Percentiles rank a stretch among this genome's conserved stretches.
Conservation (phyloP, 768 basidiomycete genomes). For the Lanmaoa pseudosensibilis region DNA sequence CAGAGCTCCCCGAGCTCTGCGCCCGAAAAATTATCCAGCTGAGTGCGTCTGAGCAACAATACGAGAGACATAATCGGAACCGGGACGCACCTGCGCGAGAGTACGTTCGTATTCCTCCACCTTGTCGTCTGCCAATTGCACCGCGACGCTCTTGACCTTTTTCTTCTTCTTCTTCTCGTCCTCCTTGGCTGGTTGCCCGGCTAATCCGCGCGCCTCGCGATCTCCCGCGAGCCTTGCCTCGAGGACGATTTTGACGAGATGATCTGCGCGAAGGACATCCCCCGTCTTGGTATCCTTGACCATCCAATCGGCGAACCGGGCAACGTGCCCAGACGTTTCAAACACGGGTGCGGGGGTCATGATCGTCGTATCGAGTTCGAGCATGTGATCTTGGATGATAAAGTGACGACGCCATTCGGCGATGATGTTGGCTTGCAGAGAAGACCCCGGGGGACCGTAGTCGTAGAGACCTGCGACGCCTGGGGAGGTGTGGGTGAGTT, state of each 20-base stretch:
- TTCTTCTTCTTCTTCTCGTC: conserved; percentile 59
- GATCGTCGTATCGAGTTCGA: conserved; percentile 96
- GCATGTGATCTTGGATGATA: conserved; percentile 97
- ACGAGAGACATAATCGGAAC: too few species aligned
- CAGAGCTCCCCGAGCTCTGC: conserved; percentile 87
- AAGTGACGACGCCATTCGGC: conserved; percentile 97
- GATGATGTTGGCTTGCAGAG: conserved; percentile 95
- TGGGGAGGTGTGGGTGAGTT: not conserved
- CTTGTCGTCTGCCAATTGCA: conserved; percentile 70
- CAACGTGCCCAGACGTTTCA: conserved; percentile 96
- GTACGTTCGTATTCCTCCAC: conserved; percentile 78
- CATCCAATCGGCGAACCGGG: conserved; percentile 99
- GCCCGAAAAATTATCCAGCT: conserved; percentile 85
- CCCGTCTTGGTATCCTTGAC: conserved; percentile 94
- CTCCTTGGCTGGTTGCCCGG: conserved; percentile 68
- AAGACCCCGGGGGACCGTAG: conserved; percentile 94
- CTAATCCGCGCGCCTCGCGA: conserved; percentile 80
- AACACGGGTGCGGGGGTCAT: conserved; percentile 96
- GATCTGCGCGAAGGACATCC: conserved; percentile 95
- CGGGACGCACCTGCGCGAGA: conserved; percentile 76
- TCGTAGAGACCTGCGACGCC: conserved; percentile 98
- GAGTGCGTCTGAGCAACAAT: not conserved
- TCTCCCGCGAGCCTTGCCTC: conserved; percentile 89
- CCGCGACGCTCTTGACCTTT: conserved; percentile 61
- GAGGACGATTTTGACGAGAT: conserved; percentile 89